Percentiles rank a stretch among this genome's conserved stretches.
phyloP scores from a whole-genome alignment of 148 eudicot species.

The Chenopodium suecicum region DNA sequence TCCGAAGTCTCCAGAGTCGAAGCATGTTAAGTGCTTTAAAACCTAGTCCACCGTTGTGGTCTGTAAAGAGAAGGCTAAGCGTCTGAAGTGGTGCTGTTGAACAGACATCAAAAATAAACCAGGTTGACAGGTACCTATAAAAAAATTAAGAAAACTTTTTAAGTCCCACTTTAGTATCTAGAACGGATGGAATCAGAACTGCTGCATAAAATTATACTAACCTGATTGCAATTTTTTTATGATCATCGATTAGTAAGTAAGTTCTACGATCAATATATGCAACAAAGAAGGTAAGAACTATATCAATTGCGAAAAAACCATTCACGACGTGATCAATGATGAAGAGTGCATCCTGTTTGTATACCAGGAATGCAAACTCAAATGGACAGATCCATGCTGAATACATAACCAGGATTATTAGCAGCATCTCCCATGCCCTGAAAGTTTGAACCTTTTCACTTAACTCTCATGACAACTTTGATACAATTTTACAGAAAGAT shows the following conservation, averaged over 20 bases:
- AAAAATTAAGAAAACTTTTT: background rate
- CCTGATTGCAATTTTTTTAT: slow-evolving; percentile 71
- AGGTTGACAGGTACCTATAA: slow-evolving; percentile 76
- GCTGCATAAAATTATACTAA: slow-evolving; percentile 12
- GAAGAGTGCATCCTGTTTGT: slow-evolving; percentile 51
- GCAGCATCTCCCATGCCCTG: slow-evolving; percentile 88
- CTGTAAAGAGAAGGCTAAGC: slow-evolving; percentile 55
- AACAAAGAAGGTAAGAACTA: slow-evolving; percentile 83
- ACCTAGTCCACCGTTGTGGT: slow-evolving; percentile 55
- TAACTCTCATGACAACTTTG: background rate
- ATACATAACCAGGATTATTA: slow-evolving; percentile 69
- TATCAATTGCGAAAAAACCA: slow-evolving; percentile 74
- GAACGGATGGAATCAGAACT: background rate
- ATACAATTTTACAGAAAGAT: no score
- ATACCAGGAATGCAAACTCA: slow-evolving; percentile 68
- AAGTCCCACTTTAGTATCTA: background rate
- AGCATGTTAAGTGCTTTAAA: slow-evolving; percentile 83
- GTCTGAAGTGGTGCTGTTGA: slow-evolving; percentile 83
- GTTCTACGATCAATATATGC: slow-evolving; percentile 69
- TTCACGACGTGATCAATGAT: slow-evolving; percentile 72
- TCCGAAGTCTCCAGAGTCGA: slow-evolving; percentile 84
- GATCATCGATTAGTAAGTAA: slow-evolving; percentile 75
- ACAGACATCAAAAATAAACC: slow-evolving; percentile 83
- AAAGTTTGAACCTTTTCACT: slow-evolving; percentile 13
- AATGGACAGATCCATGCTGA: slow-evolving; percentile 92